Conservation (phyloP, 2,329 filamentous ascomycete species). For the Cladosporium halotolerans region DNA sequence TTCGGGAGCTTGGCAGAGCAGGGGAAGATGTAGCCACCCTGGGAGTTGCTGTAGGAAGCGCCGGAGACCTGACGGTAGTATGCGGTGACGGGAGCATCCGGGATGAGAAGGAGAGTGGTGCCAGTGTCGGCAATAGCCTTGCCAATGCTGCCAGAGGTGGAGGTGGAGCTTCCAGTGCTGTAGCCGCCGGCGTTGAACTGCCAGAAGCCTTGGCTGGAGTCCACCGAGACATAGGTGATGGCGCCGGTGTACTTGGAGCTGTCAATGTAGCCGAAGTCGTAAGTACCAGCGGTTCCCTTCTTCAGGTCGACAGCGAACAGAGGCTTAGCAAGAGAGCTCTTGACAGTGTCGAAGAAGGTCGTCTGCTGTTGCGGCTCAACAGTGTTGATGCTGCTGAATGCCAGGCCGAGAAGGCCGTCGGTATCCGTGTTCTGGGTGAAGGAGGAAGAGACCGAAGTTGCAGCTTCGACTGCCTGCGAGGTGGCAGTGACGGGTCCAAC, state of each 20-base stretch:
- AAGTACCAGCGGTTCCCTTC: conserved; percentile 46
- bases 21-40: conserved; percentile 52
- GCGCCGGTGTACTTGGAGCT: conserved; percentile 46
- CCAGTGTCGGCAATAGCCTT: conserved; percentile 63
- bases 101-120: conserved; percentile 59
- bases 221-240: conserved; percentile 52
- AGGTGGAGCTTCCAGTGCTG: conserved; percentile 43
- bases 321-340: conserved; percentile 43
- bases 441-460: conserved; percentile 49
- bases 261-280: conserved; percentile 57
- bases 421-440: conserved; percentile 48
- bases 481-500: conserved; percentile 55
- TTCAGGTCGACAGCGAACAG: conserved; percentile 55
- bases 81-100: conserved; percentile 45
- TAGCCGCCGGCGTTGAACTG: conserved; percentile 53
- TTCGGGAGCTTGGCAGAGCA: conserved; percentile 47
- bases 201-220: conserved; percentile 59
- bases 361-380: conserved; percentile 45
- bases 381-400: conserved; percentile 55
- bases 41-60: conserved; percentile 40
- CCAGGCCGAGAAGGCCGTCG: conserved; percentile 56
- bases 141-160: conserved; percentile 41
- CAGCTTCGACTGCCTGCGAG: conserved; percentile 60
- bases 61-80: conserved; percentile 57
- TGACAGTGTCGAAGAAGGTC: conserved; percentile 58